Evolutionary conservation across 163 green algal species (phyloP).

Genomic region (Volvox carteri): DNA sequence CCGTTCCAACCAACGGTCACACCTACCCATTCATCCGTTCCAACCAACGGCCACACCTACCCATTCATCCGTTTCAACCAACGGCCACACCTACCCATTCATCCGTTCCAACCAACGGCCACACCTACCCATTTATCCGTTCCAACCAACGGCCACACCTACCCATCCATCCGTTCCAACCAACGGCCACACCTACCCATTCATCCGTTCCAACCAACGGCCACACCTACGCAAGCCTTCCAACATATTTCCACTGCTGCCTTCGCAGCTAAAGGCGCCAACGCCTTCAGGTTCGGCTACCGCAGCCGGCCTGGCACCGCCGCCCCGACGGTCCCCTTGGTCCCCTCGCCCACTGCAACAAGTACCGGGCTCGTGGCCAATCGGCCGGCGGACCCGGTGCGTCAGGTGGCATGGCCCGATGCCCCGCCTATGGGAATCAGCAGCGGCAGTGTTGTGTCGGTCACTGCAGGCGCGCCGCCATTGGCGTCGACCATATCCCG

Average conservation of each 20-base stretch:
- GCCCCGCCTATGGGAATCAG: neutral
- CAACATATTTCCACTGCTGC: neutral
- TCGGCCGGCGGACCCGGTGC: neutral
- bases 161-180: too few species aligned
- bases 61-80: too few species aligned
- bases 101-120: too few species aligned
- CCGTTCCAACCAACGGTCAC: too few species aligned
- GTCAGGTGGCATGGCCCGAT: slow-evolving; percentile 10
- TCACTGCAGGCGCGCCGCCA: neutral
- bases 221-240: neutral
- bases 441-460: neutral
- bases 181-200: too few species aligned
- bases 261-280: neutral
- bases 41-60: too few species aligned
- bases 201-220: too few species aligned
- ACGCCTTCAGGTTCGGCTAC: neutral
- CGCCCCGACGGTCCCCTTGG: neutral
- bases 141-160: too few species aligned
- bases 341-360: neutral
- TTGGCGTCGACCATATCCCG: neutral
- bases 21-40: too few species aligned
- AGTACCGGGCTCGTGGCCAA: neutral
- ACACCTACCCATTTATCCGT: too few species aligned
- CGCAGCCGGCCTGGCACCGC: neutral
- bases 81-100: too few species aligned